phyloP scores from a whole-genome alignment of 768 basidiomycete genomes.

The Scleroderma bovista region DNA sequence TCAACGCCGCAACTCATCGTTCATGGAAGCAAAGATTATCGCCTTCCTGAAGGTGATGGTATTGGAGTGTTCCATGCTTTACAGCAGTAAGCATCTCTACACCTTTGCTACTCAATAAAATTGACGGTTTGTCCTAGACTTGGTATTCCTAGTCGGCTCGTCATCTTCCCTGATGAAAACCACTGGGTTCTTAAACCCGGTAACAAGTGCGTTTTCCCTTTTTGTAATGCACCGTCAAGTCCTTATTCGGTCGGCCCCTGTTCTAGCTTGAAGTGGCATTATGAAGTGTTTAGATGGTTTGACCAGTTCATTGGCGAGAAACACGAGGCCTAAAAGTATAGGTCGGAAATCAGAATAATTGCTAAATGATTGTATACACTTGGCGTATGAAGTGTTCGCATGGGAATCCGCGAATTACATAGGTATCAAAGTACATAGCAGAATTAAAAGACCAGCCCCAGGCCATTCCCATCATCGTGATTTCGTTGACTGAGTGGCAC shows the following conservation, averaged over 20 bases:
- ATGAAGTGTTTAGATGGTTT: conserved; percentile 92
- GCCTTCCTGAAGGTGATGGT: conserved; percentile 80
- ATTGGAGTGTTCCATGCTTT: conserved; percentile 82
- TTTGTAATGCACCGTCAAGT: neutral
- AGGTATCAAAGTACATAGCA: too few species aligned
- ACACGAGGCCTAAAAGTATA: neutral
- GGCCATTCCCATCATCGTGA: conserved; percentile 7
- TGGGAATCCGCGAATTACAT: too few species aligned
- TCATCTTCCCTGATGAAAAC: conserved; percentile 88
- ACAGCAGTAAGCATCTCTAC: conserved; percentile 53
- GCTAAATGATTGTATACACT: too few species aligned
- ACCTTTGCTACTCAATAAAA: neutral
- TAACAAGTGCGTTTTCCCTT: conserved; percentile 47
- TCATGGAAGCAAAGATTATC: conserved; percentile 86
- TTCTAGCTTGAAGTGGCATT: conserved; percentile 84
- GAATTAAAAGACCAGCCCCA: too few species aligned
- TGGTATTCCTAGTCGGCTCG: conserved; percentile 66
- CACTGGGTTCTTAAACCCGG: conserved; percentile 86
- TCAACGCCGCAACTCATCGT: conserved; percentile 79
- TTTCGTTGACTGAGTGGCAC: neutral
- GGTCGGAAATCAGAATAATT: too few species aligned
- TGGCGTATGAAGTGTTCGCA: too few species aligned
- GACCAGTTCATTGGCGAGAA: conserved; percentile 52
- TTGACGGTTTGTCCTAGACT: conserved; percentile 36
- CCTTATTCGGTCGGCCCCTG: neutral